These are phyloP conservation scores for Pugionium cornutum DNA, from an alignment of 345 rosid genomes.

Conservation along the genomic window DNA sequence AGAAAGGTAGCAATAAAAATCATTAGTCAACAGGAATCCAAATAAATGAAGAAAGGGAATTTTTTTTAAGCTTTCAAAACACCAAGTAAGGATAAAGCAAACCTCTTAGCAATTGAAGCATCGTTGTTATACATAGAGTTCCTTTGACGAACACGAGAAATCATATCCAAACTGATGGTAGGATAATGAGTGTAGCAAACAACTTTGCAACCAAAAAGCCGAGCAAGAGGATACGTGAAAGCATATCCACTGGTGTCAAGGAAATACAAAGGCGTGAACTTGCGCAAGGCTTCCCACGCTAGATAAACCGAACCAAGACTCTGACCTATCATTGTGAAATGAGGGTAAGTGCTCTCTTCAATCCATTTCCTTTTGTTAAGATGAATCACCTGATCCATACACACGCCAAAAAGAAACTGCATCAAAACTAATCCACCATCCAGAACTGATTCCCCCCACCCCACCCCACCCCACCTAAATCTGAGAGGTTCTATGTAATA, in stretches of 20 bases:
- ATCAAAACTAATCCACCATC: not conserved
- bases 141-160: constrained; percentile 73
- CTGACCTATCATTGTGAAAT: constrained; percentile 93
- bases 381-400: constrained; percentile 65
- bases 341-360: constrained; percentile 81
- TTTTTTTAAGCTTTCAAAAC: not conserved
- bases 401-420: constrained; percentile 11
- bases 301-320: constrained; percentile 90
- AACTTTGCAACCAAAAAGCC: constrained; percentile 93
- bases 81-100: constrained; percentile 16
- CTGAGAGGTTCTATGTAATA: not conserved
- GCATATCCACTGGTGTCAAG: constrained; percentile 94
- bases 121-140: constrained; percentile 84
- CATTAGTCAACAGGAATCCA: not conserved
- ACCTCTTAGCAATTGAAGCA: constrained; percentile 74
- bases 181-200: constrained; percentile 94
- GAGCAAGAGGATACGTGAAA: constrained; percentile 85
- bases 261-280: constrained; percentile 67
- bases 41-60: not conserved
- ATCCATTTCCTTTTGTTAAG: constrained; percentile 74
- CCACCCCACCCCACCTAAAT: not conserved
- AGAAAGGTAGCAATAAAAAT: not conserved
- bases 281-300: constrained; percentile 84
- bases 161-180: constrained; percentile 88
- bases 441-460: not conserved